Evolutionary conservation across 2,329 filamentous ascomycete genomes (phyloP).

Genomic region (Scytalidium sp.): DNA sequence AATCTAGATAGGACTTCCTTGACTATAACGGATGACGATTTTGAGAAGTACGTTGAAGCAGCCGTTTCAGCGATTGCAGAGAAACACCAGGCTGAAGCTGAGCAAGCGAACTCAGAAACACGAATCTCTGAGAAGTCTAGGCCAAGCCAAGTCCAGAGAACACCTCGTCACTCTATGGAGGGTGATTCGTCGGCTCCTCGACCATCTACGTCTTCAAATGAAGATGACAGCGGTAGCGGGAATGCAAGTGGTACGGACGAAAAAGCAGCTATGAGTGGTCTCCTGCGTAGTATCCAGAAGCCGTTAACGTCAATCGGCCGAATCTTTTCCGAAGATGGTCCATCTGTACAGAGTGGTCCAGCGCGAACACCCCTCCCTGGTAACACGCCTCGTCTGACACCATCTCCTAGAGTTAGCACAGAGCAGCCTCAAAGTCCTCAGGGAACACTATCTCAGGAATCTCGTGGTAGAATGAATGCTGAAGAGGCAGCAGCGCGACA

Average conservation of each 20-base stretch:
- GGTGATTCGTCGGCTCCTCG: conserved; percentile 56
- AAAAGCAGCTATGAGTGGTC: conserved; percentile 75
- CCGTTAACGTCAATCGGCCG: conserved; percentile 89
- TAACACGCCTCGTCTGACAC: conserved; percentile 33
- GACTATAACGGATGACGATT: conserved; percentile 92
- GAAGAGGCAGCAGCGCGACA: conserved; percentile 89
- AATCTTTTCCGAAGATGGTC: conserved; percentile 77
- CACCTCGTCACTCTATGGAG: conserved; percentile 56
- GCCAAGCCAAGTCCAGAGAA: conserved; percentile 51
- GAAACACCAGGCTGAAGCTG: conserved; percentile 65
- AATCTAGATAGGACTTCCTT: conserved; percentile 91
- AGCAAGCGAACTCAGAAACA: conserved; percentile 31
- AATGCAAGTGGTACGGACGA: conserved; percentile 64
- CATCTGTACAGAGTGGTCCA: conserved; percentile 28
- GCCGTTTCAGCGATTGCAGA: conserved; percentile 95
- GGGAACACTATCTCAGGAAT: conserved; percentile 14
- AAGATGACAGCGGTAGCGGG: conserved; percentile 40
- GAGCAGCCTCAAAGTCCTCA: conserved; percentile 20
- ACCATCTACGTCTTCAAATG: conserved; percentile 52
- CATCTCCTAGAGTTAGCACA: conserved; percentile 22
- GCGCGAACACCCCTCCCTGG: conserved; percentile 43
- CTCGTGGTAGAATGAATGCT: conserved; percentile 51
- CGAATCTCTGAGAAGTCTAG: conserved; percentile 42
- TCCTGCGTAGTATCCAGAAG: conserved; percentile 86
- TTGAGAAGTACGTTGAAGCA: conserved; percentile 93